A percentile compares a stretch with the other conserved stretches of the same genome.
phyloP scores from a whole-genome alignment of 106 monocot genomes.

The Phalaenopsis equestris region DNA sequence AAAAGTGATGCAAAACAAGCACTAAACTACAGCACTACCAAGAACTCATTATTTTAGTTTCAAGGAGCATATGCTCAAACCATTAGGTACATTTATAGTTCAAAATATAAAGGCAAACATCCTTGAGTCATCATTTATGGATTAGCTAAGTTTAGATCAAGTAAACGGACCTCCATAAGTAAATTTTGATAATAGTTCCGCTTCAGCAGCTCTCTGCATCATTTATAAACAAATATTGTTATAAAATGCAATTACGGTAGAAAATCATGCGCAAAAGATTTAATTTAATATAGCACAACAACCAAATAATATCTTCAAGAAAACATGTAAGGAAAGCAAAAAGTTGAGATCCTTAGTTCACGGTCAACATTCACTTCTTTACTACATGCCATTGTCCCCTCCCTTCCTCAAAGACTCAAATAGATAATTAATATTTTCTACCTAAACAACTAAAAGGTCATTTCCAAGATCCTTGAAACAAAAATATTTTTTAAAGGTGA shows the following conservation, averaged over 20 bases:
- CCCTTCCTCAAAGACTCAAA: neutral
- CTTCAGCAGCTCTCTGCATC: constrained; percentile 75
- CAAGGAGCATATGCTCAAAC: neutral
- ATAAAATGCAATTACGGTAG: neutral
- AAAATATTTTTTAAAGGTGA: neutral
- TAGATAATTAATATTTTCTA: neutral
- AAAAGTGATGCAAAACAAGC: too few relatives aligned
- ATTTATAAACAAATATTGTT: neutral
- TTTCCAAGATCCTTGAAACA: neutral
- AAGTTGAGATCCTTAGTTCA: neutral
- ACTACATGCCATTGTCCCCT: neutral
- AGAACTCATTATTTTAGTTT: neutral
- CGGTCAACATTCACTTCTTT: neutral
- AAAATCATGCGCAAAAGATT: neutral
- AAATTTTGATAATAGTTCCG: constrained; percentile 61
- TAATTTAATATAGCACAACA: neutral
- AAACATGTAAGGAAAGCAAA: neutral
- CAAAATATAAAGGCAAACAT: neutral
- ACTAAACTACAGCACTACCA: neutral
- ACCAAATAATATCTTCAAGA: neutral
- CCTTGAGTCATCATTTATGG: neutral
- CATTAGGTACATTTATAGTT: neutral
- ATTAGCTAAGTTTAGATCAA: neutral
- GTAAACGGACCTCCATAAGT: constrained; percentile 52
- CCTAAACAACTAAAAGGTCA: neutral